Base-by-base conservation (phyloP, 108 stramenopile genomes). In the Nannochloropsis salina region DNA sequence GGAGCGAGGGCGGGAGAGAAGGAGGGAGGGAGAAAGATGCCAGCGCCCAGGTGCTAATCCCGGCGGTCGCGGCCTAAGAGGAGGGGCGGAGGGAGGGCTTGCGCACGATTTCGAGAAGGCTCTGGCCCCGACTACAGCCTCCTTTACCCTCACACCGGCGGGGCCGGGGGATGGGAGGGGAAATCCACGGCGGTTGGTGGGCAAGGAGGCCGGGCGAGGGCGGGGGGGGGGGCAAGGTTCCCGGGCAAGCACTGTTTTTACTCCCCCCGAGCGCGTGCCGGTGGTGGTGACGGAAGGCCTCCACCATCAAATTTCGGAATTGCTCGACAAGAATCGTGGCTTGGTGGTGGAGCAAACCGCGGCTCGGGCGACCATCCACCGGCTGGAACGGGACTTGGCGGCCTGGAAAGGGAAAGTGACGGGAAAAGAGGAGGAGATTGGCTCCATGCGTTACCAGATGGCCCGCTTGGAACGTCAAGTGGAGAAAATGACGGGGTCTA, bases 361-460 rank as follows among this genome's bases (percentile, higher is more conserved):
- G 61, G 61, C 61, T 74, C 15, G 20, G 15, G 61, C 61, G 3
- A 74, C 61, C n/a, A 74, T 74, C n/a, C 61, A 74, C n/a, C 15
- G 61, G 61, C n/a, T 74, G 61, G 61, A 74, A 74, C 20, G 61
- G n/a, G 61, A 74, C 2, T n/a, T 74, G 4, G 61, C 61, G 61
- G 61, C 61, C 20, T 74, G 15, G 61, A 74, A 74, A n/a, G 61
- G 61, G n/a, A n/a, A n/a, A n/a, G n/a, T 74, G 15, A 8, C 20
- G 4, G 61, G 61, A 74, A 74, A 74, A n/a, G 61, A 74, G 61
- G 61, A 74, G 0, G 61, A 74, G n/a, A 74, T 74, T 74, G 61
- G 61, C 61, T 74, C 61, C 6, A n/a, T 74, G 61, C 61, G n/a
- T n/a, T 74, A 74, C 6, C 61, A 74, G 61, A 74, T 74, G 61